A percentile compares a stretch with the other conserved stretches of the same genome.
Evolutionary conservation across 208 protist genomes (phyloP).

Genomic region (Endotrypanum monterogeii): DNA sequence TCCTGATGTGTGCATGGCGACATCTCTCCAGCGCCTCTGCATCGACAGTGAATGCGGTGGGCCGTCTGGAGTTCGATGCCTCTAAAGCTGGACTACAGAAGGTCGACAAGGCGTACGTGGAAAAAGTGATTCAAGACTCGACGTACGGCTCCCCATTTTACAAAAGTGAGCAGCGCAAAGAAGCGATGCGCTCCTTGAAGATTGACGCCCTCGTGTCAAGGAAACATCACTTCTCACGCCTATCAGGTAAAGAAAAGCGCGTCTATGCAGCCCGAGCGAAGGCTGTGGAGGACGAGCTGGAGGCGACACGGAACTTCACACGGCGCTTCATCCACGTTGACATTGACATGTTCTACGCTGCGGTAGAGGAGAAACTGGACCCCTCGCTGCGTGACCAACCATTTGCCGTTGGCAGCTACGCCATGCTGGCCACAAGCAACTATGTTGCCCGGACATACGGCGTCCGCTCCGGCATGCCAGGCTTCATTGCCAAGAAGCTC

Average conservation of each 20-base stretch:
- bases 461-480: constrained; percentile 94
- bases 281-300: constrained; percentile 31
- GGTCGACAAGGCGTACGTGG: constrained; percentile 59
- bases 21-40: neutral
- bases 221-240: constrained; percentile 14
- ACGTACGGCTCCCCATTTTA: constrained; percentile 54
- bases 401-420: constrained; percentile 90
- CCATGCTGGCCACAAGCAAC: constrained; percentile 93
- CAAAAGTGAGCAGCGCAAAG: constrained; percentile 45
- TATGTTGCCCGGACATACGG: constrained; percentile 94
- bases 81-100: constrained; percentile 58
- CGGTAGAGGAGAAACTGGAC: constrained; percentile 83
- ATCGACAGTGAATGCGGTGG: constrained; percentile 3
- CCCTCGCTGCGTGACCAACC: constrained; percentile 73
- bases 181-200: constrained; percentile 20
- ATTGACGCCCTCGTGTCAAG: constrained; percentile 28
- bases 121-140: constrained; percentile 49
- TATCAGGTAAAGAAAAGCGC: constrained; percentile 24
- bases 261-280: constrained; percentile 17
- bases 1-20: neutral
- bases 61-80: constrained; percentile 34
- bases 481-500: constrained; percentile 89
- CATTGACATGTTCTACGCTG: constrained; percentile 93
- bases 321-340: constrained; percentile 67
- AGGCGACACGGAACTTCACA: constrained; percentile 46